Conservation (phyloP, 257 asterid species). For the Echium plantagineum region DNA sequence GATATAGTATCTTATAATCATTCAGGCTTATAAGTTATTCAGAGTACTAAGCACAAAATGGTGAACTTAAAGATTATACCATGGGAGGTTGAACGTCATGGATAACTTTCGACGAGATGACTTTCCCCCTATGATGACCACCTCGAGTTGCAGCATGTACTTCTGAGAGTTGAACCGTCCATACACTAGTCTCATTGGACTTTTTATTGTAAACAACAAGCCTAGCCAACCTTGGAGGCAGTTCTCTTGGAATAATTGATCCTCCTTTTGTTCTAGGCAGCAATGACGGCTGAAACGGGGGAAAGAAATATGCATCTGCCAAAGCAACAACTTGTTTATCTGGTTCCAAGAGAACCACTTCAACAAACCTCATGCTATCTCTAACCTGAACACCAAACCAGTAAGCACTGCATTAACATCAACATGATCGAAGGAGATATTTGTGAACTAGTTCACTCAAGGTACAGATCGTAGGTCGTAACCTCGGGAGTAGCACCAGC, state of each 20-base stretch:
- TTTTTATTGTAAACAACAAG: slow-evolving; percentile 76
- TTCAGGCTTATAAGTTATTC: not conserved
- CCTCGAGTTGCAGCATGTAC: slow-evolving; percentile 94
- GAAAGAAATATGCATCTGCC: slow-evolving; percentile 96
- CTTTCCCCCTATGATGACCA: slow-evolving; percentile 96
- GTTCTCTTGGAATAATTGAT: slow-evolving; percentile 69
- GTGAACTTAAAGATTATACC: slow-evolving; percentile 31
- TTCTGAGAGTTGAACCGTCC: slow-evolving; percentile 89
- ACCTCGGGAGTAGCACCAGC: slow-evolving; percentile 79
- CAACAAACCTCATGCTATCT: slow-evolving; percentile 90
- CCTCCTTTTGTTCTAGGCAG: slow-evolving; percentile 79
- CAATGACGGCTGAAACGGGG: slow-evolving; percentile 92
- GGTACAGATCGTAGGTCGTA: slow-evolving; percentile 16
- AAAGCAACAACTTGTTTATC: slow-evolving; percentile 77
- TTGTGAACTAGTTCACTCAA: too few species aligned
- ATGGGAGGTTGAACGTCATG: slow-evolving; percentile 95
- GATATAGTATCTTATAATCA: slow-evolving; percentile 2
- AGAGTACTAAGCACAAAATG: not conserved
- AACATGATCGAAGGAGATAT: too few species aligned
- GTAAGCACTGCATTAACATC: too few species aligned
- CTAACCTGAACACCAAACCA: slow-evolving; percentile 47
- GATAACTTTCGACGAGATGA: slow-evolving; percentile 55
- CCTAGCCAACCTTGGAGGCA: slow-evolving; percentile 90
- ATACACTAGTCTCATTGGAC: slow-evolving; percentile 83
- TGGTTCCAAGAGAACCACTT: slow-evolving; percentile 92